Evolutionary conservation across 169 alveolate species (phyloP), one percentile per base, ranked within the genome.

Genomic region (Plasmodium berghei): DNA sequence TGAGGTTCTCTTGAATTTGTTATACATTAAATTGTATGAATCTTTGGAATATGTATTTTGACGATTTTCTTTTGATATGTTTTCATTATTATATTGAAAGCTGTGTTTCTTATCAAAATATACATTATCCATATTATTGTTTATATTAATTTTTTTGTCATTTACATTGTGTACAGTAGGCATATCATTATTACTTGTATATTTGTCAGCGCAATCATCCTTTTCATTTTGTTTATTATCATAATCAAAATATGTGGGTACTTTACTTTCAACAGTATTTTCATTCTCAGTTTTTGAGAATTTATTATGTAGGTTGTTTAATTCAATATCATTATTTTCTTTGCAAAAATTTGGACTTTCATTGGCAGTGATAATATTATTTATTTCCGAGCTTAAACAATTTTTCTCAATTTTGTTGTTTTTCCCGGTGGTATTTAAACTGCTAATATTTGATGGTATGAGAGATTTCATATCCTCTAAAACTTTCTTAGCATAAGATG

Each of bases 391-490:
- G 20, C 61, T 48, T 34, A 73, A 5, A 3, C 42, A 34, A 6
- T 34, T 34, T 34, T 34, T 34, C 8, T 34, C 34, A 46, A 12
- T 6, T 22, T 62, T 28, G 9, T 69, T 69, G 18, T n/a, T 62
- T 2, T 71, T 48, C 22, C 46, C 16, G 8, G 55, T 66, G 9
- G 24, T 52, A 67, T 28, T 28, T 49, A 69, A 9, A 34, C 45
- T 55, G 49, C 49, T 83, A 12, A 54, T 59, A 28, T 83, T 83
- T 24, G 59, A 83, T 3, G 90, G 90, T 9, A 83, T 83, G 20
- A 83, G 72, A 26, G 90, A 67, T 71, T 83, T 83, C 80, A 83
- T 83, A 26, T 83, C 90, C 52, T 83, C 71, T 55, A 83, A 72
- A 26, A 67, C 90, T 45, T 83, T 83, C 55, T 67, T 64, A 40